Evolutionary conservation across 768 basidiomycete species (phyloP).

Genomic region (Russula lepida): DNA sequence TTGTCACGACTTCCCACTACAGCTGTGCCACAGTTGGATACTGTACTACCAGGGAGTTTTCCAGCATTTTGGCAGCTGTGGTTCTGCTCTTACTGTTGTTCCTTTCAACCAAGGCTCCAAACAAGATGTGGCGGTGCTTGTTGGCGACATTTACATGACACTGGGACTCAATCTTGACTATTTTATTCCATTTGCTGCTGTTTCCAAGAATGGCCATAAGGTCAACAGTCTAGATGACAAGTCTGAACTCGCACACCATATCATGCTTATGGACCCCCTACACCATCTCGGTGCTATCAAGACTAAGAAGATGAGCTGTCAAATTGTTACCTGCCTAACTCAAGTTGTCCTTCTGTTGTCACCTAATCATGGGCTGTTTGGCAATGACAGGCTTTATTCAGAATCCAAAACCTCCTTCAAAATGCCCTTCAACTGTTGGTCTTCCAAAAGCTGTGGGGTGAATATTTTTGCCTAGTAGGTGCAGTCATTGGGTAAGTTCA

Average conservation of each 20-base stretch:
- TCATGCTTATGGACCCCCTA: conserved; percentile 96
- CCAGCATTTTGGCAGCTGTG: no score
- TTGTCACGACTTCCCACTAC: no score
- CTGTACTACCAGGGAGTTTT: no score
- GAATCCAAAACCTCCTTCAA: conserved; percentile 98
- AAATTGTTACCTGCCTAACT: conserved; percentile 95
- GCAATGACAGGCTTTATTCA: conserved; percentile 94
- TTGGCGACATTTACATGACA: conserved; percentile 96
- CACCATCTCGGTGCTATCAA: conserved; percentile 96
- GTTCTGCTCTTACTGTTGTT: conserved; percentile 92
- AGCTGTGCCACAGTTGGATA: no score
- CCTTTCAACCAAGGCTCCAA: conserved; percentile 99
- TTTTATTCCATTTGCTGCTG: conserved; percentile 95
- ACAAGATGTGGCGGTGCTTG: conserved; percentile 94
- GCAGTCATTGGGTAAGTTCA: conserved; percentile 73
- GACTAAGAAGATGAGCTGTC: conserved; percentile 92
- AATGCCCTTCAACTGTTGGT: conserved; percentile 97
- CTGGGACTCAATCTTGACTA: conserved; percentile 97
- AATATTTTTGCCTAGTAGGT: conserved; percentile 95
- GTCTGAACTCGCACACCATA: conserved; percentile 95
- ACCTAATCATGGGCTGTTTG: conserved; percentile 96
- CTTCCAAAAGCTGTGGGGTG: conserved; percentile 97
- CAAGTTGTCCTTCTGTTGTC: conserved; percentile 97
- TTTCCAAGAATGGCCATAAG: conserved; percentile 97
- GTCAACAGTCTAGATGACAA: no score